Evolutionary conservation across 164 flowering plant species (phyloP).

Genomic region (Sedum album): DNA sequence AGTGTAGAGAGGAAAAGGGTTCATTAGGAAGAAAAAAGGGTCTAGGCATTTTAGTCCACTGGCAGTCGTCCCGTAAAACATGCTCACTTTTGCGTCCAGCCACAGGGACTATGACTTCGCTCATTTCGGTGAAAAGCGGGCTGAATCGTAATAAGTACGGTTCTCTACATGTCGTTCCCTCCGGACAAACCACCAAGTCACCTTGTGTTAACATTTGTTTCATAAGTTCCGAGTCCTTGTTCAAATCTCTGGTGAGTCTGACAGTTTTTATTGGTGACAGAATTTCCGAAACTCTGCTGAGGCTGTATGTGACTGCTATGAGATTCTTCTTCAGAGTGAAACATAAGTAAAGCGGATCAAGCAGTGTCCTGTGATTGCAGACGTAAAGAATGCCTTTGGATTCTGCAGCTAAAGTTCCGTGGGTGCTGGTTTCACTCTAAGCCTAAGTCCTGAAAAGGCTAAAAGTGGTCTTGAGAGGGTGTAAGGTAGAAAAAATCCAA

Average conservation of each 20-base stretch:
- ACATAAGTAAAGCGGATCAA: slow-evolving; percentile 6
- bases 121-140: slow-evolving; percentile 32
- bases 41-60: slow-evolving; percentile 33
- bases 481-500: slow-evolving; percentile 51
- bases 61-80: slow-evolving; percentile 35
- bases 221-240: slow-evolving; percentile 23
- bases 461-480: slow-evolving; percentile 14
- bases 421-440: background rate
- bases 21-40: slow-evolving; percentile 31
- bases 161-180: slow-evolving; percentile 42
- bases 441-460: background rate
- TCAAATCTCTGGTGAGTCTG: slow-evolving; percentile 24
- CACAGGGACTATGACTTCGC: slow-evolving; percentile 25
- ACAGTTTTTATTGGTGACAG: slow-evolving; percentile 28
- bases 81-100: slow-evolving; percentile 21
- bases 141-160: slow-evolving; percentile 35
- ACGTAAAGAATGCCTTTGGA: slow-evolving; percentile 3
- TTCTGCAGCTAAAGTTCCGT: too few relatives aligned
- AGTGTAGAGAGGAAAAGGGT: slow-evolving; percentile 22
- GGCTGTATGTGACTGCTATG: slow-evolving; percentile 10
- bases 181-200: slow-evolving; percentile 35
- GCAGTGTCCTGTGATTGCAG: slow-evolving; percentile 7
- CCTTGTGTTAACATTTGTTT: slow-evolving; percentile 19
- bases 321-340: background rate
- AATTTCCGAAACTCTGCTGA: slow-evolving; percentile 10